These are phyloP conservation scores for Raffaelea deltoideospora DNA, from an alignment of 2,329 filamentous ascomycete genomes.

Conservation along the genomic window DNA sequence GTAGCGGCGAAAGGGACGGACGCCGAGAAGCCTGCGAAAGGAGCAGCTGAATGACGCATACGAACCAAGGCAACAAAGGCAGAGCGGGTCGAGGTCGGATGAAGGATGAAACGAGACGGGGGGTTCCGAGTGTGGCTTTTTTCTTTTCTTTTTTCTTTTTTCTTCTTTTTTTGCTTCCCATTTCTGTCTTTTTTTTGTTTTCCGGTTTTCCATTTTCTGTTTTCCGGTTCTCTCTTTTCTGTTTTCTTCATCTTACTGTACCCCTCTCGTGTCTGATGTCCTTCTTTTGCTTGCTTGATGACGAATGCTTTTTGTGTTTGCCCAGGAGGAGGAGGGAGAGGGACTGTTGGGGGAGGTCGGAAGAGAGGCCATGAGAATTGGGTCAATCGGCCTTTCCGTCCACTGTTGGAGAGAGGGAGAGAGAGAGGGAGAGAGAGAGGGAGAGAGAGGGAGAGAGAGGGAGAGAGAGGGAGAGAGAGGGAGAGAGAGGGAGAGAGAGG, in stretches of 20 bases:
- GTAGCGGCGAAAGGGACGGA: not conserved
- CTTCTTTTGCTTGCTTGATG: too few relatives aligned
- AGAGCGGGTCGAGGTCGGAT: not conserved
- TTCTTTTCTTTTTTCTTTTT: slow-evolving; percentile 1
- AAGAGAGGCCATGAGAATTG: too few relatives aligned
- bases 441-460: not conserved
- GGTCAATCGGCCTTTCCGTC: not conserved
- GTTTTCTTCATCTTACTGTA: too few relatives aligned
- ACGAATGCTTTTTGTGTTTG: too few relatives aligned
- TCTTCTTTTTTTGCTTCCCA: not conserved
- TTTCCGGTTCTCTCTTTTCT: too few relatives aligned
- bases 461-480: too few relatives aligned
- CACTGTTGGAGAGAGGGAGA: not conserved
- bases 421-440: not conserved
- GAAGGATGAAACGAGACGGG: not conserved
- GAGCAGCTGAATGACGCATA: not conserved
- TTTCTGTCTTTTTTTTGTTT: slow-evolving; percentile 1
- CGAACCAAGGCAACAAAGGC: not conserved
- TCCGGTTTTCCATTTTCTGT: too few relatives aligned
- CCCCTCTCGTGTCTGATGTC: too few relatives aligned
- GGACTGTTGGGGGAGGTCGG: not conserved
- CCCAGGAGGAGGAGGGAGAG: too few relatives aligned
- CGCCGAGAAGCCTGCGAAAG: not conserved
- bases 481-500: not conserved
- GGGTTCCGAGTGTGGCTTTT: not conserved